phyloP scores from a whole-genome alignment of 1,139 yeast genomes.

The Kodamaea anthophila region DNA sequence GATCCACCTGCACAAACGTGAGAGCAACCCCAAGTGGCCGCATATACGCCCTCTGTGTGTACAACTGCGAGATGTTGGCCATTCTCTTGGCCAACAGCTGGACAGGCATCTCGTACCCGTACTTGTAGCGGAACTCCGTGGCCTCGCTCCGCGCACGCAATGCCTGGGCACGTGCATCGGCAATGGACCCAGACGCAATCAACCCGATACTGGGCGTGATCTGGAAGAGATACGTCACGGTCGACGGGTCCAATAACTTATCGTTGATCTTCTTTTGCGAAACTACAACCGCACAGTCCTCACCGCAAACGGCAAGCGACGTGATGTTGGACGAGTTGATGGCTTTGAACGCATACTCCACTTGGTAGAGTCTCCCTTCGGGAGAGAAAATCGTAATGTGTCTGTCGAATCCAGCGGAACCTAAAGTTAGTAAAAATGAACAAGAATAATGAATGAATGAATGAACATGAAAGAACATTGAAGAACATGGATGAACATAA shows the following conservation, averaged over 20 bases:
- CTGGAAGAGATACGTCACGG: conserved; percentile 79
- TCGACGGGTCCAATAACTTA: conserved; percentile 76
- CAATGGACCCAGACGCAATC: conserved; percentile 93
- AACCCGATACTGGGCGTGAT: conserved; percentile 81
- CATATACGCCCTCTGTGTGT: conserved; percentile 99
- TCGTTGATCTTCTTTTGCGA: conserved; percentile 97
- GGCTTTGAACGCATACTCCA: conserved; percentile 96
- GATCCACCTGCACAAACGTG: conserved; percentile 63
- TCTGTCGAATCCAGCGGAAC: conserved; percentile 93
- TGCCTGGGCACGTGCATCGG: conserved; percentile 91
- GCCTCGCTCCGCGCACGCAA: conserved; percentile 89
- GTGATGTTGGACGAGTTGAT: conserved; percentile 90
- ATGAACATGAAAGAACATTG: too few relatives aligned
- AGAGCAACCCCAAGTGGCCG: conserved; percentile 93
- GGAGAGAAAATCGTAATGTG: conserved; percentile 98
- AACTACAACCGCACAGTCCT: conserved; percentile 82
- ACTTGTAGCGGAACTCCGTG: conserved; percentile 87
- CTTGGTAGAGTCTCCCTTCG: conserved; percentile 95
- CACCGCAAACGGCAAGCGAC: conserved; percentile 80
- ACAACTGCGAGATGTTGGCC: conserved; percentile 92
- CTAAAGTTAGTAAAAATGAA: conserved; percentile 17
- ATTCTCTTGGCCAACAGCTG: conserved; percentile 89
- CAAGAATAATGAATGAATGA: conserved; percentile 5
- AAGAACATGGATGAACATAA: too few relatives aligned
- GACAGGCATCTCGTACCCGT: conserved; percentile 96